Evolutionary conservation across 1,284 basidiomycete species (phyloP).

Genomic region (Apiotrichum gracile): DNA sequence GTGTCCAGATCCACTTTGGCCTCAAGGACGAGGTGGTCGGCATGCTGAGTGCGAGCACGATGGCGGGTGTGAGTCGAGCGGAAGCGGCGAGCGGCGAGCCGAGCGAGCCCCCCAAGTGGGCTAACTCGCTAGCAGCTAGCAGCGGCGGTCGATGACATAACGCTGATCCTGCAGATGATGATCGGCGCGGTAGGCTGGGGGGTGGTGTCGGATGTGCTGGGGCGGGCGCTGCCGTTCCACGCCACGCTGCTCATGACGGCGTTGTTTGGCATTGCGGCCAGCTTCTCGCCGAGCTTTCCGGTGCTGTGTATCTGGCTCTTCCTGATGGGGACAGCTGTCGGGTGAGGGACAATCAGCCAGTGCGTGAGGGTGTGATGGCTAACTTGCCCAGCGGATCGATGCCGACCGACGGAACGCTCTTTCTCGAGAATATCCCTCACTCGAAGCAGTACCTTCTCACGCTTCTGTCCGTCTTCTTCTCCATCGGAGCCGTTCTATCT

Average conservation of each 20-base stretch:
- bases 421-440: conserved; percentile 89
- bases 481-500: conserved; percentile 76
- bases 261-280: conserved; percentile 77
- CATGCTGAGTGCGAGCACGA: conserved; percentile 31
- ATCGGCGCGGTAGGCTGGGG: conserved; percentile 89
- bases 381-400: conserved; percentile 58
- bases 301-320: conserved; percentile 74
- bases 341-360: conserved; percentile 26
- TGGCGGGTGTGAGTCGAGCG: conserved; percentile 52
- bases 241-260: conserved; percentile 84
- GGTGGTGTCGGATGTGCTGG: conserved; percentile 75
- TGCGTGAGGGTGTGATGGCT: not conserved
- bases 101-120: too few relatives aligned
- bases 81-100: not conserved
- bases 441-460: conserved; percentile 89
- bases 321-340: conserved; percentile 79
- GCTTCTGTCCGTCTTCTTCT: conserved; percentile 92
- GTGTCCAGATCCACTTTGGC: conserved; percentile 79
- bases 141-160: not conserved
- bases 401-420: conserved; percentile 92
- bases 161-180: conserved; percentile 76
- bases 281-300: conserved; percentile 66
- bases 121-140: too few relatives aligned
- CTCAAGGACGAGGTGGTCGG: conserved; percentile 36
- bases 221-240: conserved; percentile 85